Conservation (phyloP, 2,329 filamentous ascomycete species). For the Fusarium sp. region DNA sequence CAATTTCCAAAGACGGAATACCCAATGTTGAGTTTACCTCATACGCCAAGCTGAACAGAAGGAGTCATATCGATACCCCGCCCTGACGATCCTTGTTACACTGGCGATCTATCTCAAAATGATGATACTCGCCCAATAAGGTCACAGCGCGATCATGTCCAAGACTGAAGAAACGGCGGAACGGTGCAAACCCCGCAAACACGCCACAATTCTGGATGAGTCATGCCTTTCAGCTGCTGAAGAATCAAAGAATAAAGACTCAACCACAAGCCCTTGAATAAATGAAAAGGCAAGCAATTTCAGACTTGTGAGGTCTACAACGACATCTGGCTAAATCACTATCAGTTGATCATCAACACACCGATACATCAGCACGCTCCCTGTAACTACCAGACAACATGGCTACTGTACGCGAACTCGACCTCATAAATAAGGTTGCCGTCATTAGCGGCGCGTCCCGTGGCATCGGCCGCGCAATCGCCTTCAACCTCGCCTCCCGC, state of each 20-base stretch:
- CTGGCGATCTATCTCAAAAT: neutral
- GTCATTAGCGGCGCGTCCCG: constrained; percentile 43
- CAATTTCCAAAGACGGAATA: no score
- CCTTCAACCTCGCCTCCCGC: constrained; percentile 48
- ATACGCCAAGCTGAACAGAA: neutral
- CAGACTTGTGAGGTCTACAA: neutral
- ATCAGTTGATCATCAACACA: neutral
- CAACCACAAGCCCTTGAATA: neutral
- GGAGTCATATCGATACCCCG: neutral
- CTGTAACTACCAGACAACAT: neutral
- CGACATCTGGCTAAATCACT: neutral
- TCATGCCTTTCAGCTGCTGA: neutral
- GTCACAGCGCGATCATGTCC: neutral
- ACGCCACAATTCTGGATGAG: neutral
- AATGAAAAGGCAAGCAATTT: neutral
- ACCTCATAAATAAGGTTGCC: constrained; percentile 38
- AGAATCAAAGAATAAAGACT: neutral
- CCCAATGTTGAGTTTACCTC: no score
- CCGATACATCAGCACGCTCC: fast-evolving
- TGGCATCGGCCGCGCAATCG: constrained; percentile 51
- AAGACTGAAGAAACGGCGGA: neutral
- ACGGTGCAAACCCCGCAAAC: constrained; percentile 8
- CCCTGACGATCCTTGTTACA: neutral
- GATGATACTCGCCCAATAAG: constrained; percentile 3
- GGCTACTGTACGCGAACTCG: constrained; percentile 18